Evolutionary conservation across 805 yeast genomes (phyloP).

Genomic region (Pichia exigua): DNA sequence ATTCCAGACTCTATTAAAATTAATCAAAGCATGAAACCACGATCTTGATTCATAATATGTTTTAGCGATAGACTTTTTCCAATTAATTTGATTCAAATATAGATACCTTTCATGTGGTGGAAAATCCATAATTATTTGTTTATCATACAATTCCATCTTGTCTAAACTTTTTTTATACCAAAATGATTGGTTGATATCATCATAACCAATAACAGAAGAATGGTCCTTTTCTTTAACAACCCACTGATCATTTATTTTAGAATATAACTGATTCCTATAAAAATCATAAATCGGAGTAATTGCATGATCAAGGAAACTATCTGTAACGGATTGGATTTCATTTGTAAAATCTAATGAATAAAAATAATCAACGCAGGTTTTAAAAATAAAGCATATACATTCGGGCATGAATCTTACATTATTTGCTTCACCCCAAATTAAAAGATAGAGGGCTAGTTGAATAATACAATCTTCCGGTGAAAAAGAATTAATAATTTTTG

Average conservation of each 20-base stretch:
- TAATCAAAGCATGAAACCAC: conserved; percentile 67
- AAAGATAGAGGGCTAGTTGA: conserved; percentile 61
- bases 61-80: conserved; percentile 65
- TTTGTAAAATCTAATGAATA: conserved; percentile 38
- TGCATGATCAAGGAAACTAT: conserved; percentile 52
- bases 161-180: conserved; percentile 74
- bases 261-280: conserved; percentile 48
- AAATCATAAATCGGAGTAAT: conserved; percentile 69
- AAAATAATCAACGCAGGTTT: conserved; percentile 67
- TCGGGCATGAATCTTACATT: conserved; percentile 85
- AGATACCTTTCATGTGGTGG: conserved; percentile 50
- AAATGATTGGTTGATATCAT: conserved; percentile 81
- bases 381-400: conserved; percentile 75
- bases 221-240: conserved; percentile 55
- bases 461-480: conserved; percentile 46
- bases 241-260: conserved; percentile 34
- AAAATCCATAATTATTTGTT: conserved; percentile 41
- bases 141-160: conserved; percentile 39
- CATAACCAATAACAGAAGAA: conserved; percentile 69
- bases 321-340: conserved; percentile 23
- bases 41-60: conserved; percentile 69
- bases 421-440: conserved; percentile 89
- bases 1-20: conserved; percentile 75
- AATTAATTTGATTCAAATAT: conserved; percentile 45
- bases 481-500: conserved; percentile 39